Base-by-base conservation (phyloP, 2,329 filamentous ascomycete species). In the Aotearoamyces nothofagi region DNA sequence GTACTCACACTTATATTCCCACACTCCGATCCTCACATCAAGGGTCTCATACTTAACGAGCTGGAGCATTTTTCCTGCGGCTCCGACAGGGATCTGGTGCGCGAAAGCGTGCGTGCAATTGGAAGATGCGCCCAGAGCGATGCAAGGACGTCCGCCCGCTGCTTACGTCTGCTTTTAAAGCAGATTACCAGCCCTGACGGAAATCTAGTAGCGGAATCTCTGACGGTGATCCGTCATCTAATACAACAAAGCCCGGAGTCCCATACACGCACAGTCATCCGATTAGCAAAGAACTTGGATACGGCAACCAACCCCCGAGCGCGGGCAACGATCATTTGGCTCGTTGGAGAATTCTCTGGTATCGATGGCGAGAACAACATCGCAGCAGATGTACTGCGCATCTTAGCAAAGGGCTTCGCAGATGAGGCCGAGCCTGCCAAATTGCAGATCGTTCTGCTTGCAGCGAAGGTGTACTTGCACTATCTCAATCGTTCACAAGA, bases 391-490 rank as follows among this genome's bases (percentile, higher is more conserved):
- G 84, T 96, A 5, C 58, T 96, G 17, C 73, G 90, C 5, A 87
- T 96, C 24, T 58, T 98, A 3, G 67, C 84, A 24, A 87, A 84
- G 50, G 78, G 76, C 11, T 98, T 96, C 46, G 62, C 74, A 1
- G 72, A 75, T 36, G 90, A 98, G 54, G 74, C 75, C 2, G 84
- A 94, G 47, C 63, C 76, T 15, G 84, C 83, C 9, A 93, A 92
- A 51, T 66, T 84, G 33, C 90, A 98, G 51, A 92, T 96, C 38
- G 66, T 98, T 10, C 63, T 98, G 1, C 64, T 98, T 3, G 90
- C 81, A 5, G 87, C 90, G n/a, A 96, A 96, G 48, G 84, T 96
- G 2, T 96, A 96, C 47, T 65, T 96, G 10, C 83, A 96, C 44
- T 72, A 92, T 47, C 54, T 96, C 22, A 83, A 83, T 45, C 64